A percentile compares a stretch with the other conserved stretches of the same genome.
phyloP scores from a whole-genome alignment of 352 stramenopile species.

The Globisporangium cylindrosporum region DNA sequence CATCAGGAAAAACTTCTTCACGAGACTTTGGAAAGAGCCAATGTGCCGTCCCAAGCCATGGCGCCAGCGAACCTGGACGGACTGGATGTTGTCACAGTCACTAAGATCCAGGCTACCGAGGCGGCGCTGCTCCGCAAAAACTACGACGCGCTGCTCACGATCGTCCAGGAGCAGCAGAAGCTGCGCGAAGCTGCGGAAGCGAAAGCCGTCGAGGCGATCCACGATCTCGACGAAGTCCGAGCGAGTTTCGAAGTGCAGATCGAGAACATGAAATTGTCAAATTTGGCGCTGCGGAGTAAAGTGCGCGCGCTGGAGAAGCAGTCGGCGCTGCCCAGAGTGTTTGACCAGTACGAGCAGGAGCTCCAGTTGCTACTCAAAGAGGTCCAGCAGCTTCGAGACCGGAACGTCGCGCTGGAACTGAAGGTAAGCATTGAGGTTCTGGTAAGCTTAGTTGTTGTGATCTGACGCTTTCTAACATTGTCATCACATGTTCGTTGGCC shows the following conservation, averaged over 20 bases:
- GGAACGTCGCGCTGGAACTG: slow-evolving; percentile 69
- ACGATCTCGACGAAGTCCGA: slow-evolving; percentile 51
- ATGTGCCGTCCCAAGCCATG: slow-evolving; percentile 29
- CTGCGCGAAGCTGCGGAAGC: slow-evolving; percentile 51
- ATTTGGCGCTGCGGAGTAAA: slow-evolving; percentile 63
- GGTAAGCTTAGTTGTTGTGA: neutral
- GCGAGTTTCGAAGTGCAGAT: slow-evolving; percentile 66
- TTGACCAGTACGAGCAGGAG: slow-evolving; percentile 77
- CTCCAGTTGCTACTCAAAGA: slow-evolving; percentile 46
- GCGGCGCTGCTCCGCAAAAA: slow-evolving; percentile 67
- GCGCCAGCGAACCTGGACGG: slow-evolving; percentile 49
- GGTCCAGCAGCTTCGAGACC: slow-evolving; percentile 51
- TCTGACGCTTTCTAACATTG: neutral
- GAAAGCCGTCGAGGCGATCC: slow-evolving; percentile 34
- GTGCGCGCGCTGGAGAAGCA: slow-evolving; percentile 54
- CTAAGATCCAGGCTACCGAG: slow-evolving; percentile 56
- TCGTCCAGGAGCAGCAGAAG: slow-evolving; percentile 73
- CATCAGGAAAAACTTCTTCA: neutral
- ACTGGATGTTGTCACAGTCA: slow-evolving; percentile 44
- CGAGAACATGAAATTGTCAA: slow-evolving; percentile 74
- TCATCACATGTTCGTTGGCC: neutral
- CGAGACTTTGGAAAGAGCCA: slow-evolving; percentile 17
- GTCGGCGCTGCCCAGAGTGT: slow-evolving; percentile 43
- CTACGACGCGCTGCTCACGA: slow-evolving; percentile 72
- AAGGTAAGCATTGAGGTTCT: slow-evolving; percentile 22